A percentile compares a stretch with the other conserved stretches of the same genome.
Evolutionary conservation across 257 asterid genomes (phyloP).

Genomic region (Salvia hispanica): DNA sequence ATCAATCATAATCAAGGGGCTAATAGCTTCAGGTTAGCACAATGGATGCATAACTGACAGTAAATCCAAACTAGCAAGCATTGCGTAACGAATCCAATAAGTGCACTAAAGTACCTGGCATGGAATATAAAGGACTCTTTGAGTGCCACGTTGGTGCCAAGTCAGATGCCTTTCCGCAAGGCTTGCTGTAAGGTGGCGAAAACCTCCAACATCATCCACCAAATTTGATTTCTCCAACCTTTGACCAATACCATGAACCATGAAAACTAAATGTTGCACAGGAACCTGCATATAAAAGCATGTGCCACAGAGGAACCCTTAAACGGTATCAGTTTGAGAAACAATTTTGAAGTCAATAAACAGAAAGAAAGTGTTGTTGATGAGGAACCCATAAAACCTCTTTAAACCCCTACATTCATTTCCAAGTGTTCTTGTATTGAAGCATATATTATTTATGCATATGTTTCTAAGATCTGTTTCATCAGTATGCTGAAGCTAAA

Average conservation of each 20-base stretch:
- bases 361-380: conserved; percentile 11
- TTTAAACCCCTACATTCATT: not conserved
- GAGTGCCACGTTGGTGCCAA: conserved; percentile 79
- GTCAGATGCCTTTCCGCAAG: conserved; percentile 87
- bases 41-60: not conserved
- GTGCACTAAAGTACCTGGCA: conserved; percentile 67
- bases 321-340: conserved; percentile 16
- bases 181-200: conserved; percentile 72
- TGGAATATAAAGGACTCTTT: conserved; percentile 90
- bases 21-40: conserved; percentile 20
- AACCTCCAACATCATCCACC: conserved; percentile 91
- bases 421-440: not conserved
- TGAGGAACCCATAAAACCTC: conserved; percentile 15
- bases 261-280: conserved; percentile 89
- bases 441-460: not conserved
- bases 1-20: conserved; percentile 15
- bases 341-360: conserved; percentile 9
- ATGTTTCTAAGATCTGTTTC: not conserved
- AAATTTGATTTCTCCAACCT: conserved; percentile 95
- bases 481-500: not conserved
- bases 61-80: conserved; percentile 21
- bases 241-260: conserved; percentile 99
- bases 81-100: not conserved
- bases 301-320: conserved; percentile 19
- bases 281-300: conserved; percentile 67